A percentile compares a stretch with the other conserved stretches of the same genome.
phyloP scores from a whole-genome alignment of 805 yeast species.

The Myxozyma melibiosi region DNA sequence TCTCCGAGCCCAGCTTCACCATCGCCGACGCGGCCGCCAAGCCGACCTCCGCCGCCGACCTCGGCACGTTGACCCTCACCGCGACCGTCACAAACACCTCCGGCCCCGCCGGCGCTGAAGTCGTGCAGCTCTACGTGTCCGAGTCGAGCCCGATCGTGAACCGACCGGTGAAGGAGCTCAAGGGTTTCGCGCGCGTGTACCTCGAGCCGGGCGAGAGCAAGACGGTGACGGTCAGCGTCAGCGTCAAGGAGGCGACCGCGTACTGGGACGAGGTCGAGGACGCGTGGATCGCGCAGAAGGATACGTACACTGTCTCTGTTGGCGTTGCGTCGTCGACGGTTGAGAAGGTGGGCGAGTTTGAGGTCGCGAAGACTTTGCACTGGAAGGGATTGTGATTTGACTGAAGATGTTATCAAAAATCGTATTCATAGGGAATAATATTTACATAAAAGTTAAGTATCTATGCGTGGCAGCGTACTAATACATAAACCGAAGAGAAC shows the following conservation, averaged over 20 bases:
- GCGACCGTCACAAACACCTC: slow-evolving; percentile 36
- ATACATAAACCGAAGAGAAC: no score
- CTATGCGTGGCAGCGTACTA: no score
- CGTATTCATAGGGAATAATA: not conserved
- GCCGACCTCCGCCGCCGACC: not conserved
- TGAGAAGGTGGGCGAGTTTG: slow-evolving; percentile 27
- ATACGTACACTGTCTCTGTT: slow-evolving; percentile 48
- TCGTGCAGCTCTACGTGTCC: slow-evolving; percentile 56
- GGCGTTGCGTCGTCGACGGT: slow-evolving; percentile 28
- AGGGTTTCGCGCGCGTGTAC: slow-evolving; percentile 55
- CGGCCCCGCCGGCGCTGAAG: slow-evolving; percentile 53
- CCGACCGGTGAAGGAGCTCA: slow-evolving; percentile 63
- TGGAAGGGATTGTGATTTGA: slow-evolving; percentile 40
- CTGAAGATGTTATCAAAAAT: not conserved
- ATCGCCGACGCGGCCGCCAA: not conserved
- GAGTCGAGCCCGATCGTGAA: slow-evolving; percentile 45
- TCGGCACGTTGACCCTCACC: not conserved
- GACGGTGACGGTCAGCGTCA: slow-evolving; percentile 45
- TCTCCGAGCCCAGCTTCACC: slow-evolving; percentile 53
- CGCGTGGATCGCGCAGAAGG: slow-evolving; percentile 57
- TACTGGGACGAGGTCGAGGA: slow-evolving; percentile 54
- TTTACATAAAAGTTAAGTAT: not conserved
- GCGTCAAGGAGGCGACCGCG: slow-evolving; percentile 55
- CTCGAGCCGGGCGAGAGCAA: slow-evolving; percentile 47
- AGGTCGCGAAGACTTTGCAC: slow-evolving; percentile 29